Base-by-base conservation (phyloP, 2,329 filamentous ascomycete genomes). In the Pseudocercospora fijiensis region DNA sequence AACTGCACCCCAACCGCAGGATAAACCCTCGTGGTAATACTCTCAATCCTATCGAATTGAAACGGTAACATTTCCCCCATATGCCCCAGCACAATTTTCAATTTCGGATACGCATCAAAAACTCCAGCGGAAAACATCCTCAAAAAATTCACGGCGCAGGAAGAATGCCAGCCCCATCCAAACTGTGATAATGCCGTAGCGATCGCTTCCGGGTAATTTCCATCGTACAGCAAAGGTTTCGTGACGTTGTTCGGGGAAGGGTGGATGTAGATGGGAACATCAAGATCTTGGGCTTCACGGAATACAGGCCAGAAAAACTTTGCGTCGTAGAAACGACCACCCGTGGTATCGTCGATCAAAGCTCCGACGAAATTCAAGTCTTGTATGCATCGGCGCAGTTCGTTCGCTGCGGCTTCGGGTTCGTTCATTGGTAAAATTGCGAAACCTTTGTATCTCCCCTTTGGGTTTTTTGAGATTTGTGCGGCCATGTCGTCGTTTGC, bases 1-100 rank as follows among this genome's bases (percentile, higher is more conserved):
- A 52, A 7, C 24, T 28, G 6, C 5, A 28, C 24, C 1, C 49
- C 49, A 10, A 52, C 49, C 10, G 24, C 49, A 28, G 49, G 49
- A 28, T 73, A 45, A 61, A 70, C 68, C 72, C 72, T 78, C 6
- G 43, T 30, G 16, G 45, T 37, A 5, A 64, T 62, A 11, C 73
- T 57, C 20, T 57, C 64, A 18, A 73, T 78, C 1, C 83, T 77
- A 52, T 85, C 79, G 11, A 86, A 73, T 75, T 83, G 79, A 65
- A 82, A 86, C 0, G 85, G 84, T 0, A 87, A 18, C 76, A 83
- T 78, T 73, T 85, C 83, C 7, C 82, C 82, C 77, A 83, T 81
- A 69, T 84, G 83, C 0, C 82, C 83, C 43, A 85, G 73, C 1
- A 86, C 72, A 37, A 86, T 74, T 66, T 85, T 85, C 11, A 87